Base-by-base conservation (phyloP, 2,329 filamentous ascomycete species). In the Sordariomycetes sp. region DNA sequence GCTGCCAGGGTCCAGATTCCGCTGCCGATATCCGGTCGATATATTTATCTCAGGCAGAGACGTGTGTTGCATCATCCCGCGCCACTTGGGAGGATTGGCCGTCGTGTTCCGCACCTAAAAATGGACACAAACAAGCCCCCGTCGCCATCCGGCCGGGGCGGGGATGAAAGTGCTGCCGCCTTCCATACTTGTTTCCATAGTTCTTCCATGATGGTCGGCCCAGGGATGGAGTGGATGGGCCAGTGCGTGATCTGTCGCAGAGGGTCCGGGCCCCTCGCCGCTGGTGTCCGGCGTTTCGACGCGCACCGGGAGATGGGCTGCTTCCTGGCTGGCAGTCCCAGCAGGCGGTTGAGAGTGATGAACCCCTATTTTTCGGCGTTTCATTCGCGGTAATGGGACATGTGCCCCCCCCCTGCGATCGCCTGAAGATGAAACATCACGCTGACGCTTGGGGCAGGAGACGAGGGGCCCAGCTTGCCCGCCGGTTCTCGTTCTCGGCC, bases 181-280 rank as follows among this genome's bases (percentile, higher is more conserved):
- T 46, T 51, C 34, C 25, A 46, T 48, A 28, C 25, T 18, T 14
- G 35, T 51, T 58, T 58, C 56, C 35, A 58, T 34, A 34, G 40
- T 46, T 51, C 43, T 57, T 51, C 55, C 55, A 43, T 35, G 28
- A 37, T n/a, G 7, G 25, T 12, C 40, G 43, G 43, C n/a, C 12
- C 20, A 37, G 28, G 24, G 32, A 50, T 32, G 55, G 55, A 32
- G 40, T 46, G n/a, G 25, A 37, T 51, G 51, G 56, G 51, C 35
- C 50, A 28, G 32, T 58, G 56, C 48, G 32, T 58, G 50, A 53
- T 58, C 35, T 48, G 56, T 53, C 37, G 51, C 50, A 58, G 22
- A 48, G 56, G 22, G 40, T 18, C 25, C 32, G 24, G 25, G 37
- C 53, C 28, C n/a, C n/a, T n/a, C 37, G 34, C 4, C 18, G 4